Percentiles rank a stretch among this genome's conserved stretches.
Conservation (phyloP, 2,329 filamentous ascomycete genomes). For the Tolypocladium ophioglossoides region DNA sequence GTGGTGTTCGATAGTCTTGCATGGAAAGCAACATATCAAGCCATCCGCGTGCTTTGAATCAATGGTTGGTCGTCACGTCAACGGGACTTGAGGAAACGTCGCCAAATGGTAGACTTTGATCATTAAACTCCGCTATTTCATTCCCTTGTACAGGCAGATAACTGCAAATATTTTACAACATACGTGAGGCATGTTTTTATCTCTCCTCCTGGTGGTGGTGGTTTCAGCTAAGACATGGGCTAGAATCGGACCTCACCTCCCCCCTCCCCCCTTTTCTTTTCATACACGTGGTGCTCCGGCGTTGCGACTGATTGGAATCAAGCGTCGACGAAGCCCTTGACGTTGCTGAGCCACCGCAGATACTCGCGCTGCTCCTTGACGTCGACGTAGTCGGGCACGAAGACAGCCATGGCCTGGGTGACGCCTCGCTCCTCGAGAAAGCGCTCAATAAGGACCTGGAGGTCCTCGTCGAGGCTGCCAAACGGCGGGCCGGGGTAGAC, state of each 20-base stretch:
- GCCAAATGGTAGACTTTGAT: neutral
- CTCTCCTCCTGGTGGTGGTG: neutral
- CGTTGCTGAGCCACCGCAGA: constrained; percentile 73
- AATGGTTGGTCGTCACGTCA: neutral
- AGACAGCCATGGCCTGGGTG: constrained; percentile 74
- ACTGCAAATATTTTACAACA: constrained; percentile 4
- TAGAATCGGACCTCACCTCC: neutral
- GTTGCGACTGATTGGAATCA: constrained; percentile 22
- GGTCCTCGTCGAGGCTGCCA: constrained; percentile 87
- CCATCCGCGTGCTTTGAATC: neutral
- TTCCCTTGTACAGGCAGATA: constrained; percentile 3
- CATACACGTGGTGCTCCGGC: neutral
- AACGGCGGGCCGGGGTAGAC: constrained; percentile 89
- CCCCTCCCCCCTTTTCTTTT: neutral
- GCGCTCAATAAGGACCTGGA: constrained; percentile 83
- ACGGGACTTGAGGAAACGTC: neutral
- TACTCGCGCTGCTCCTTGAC: constrained; percentile 99
- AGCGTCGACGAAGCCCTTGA: constrained; percentile 76
- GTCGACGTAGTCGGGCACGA: constrained; percentile 93
- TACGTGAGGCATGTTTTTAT: neutral
- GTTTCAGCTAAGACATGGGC: neutral
- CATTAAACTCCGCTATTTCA: neutral
- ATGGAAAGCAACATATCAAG: neutral
- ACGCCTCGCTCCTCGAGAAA: constrained; percentile 94
- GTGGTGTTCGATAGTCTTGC: neutral